These are phyloP conservation scores for Blechomonas ayalai DNA, from an alignment of 208 protist genomes.

Conservation along the genomic window DNA sequence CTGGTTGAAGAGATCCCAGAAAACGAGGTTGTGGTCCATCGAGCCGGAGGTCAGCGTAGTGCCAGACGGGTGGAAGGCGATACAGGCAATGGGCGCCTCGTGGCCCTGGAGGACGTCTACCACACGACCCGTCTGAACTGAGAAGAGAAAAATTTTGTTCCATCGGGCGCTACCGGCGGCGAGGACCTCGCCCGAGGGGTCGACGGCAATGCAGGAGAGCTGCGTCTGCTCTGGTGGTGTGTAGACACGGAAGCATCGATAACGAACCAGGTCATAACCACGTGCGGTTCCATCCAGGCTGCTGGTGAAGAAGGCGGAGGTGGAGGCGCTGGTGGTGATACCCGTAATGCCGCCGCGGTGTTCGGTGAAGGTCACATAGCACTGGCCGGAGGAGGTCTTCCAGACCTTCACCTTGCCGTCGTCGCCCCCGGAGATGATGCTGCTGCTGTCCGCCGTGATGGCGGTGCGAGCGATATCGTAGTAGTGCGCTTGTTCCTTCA, in stretches of 20 bases:
- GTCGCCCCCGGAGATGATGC: slow-evolving; percentile 87
- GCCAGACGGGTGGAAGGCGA: slow-evolving; percentile 86
- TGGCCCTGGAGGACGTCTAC: slow-evolving; percentile 89
- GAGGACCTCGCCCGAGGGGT: slow-evolving; percentile 87
- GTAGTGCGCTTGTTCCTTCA: slow-evolving; percentile 92
- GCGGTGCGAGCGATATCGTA: slow-evolving; percentile 87
- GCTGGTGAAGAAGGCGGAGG: slow-evolving; percentile 89
- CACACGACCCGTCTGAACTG: slow-evolving; percentile 86
- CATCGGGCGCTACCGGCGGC: slow-evolving; percentile 72
- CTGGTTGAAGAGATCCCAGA: slow-evolving; percentile 90
- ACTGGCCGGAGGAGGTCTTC: slow-evolving; percentile 85
- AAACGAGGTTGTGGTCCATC: slow-evolving; percentile 81
- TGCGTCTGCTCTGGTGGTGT: slow-evolving; percentile 66
- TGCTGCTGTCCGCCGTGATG: slow-evolving; percentile 81
- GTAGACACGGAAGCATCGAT: slow-evolving; percentile 88
- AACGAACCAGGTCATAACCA: slow-evolving; percentile 88
- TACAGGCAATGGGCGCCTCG: slow-evolving; percentile 77
- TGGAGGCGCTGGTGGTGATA: slow-evolving; percentile 68
- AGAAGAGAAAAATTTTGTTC: slow-evolving; percentile 87
- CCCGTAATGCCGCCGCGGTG: slow-evolving; percentile 81
- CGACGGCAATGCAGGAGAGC: slow-evolving; percentile 89
- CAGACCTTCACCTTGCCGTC: slow-evolving; percentile 94
- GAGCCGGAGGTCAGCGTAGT: slow-evolving; percentile 79
- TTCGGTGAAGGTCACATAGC: slow-evolving; percentile 91
- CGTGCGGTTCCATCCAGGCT: slow-evolving; percentile 89